Base-by-base conservation (phyloP, 176 grass and related monocot genomes). In the Ananas comosus region DNA sequence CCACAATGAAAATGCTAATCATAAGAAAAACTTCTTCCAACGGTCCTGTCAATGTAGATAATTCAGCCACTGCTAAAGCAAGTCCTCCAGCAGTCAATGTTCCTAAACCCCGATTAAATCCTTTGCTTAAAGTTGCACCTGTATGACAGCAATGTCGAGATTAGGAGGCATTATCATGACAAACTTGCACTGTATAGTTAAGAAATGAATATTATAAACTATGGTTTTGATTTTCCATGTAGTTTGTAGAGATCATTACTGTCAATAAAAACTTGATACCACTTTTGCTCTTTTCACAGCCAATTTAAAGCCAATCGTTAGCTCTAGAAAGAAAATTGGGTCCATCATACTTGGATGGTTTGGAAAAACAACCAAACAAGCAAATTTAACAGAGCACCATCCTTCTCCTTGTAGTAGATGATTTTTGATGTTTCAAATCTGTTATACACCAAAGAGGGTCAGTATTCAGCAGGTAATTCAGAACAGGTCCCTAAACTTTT, bases 81-180 rank as follows among this genome's bases (percentile, higher is more conserved):
- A 93, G 81, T 33, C 87, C 95, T 83, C 90, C 95, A 54, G 95
- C 84, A 29, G 70, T 75, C 74, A 99, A 49, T 33, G 90, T 99
- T 49, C 95, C 95, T 73, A 93, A 65, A 50, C 72, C 87, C 68
- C 90, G 79, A 73, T 99, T 99, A 51, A 85, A 86, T 16, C 95
- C 87, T 83, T 99, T 99, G 81, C 95, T 99, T 33, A 99, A 82
- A 49, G 90, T 99, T 70, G 90, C 84, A 91, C 95, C 94, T 99
- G 78, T 69, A 76, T 77, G 16, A 63, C 76, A 64, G 67, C 33
- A 33, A 56, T 53, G 19, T 0, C 21, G 14, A 27, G 47, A 64
- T 64, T 70, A 70, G 21, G 13, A 70, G 68, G 50, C 24, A 3
- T 67, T 67, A 10, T 67, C 64, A 67, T n/a, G 17, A 24, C 47